These are phyloP conservation scores for Polyporus arcularius DNA, from an alignment of 768 basidiomycete species.

Conservation along the genomic window DNA sequence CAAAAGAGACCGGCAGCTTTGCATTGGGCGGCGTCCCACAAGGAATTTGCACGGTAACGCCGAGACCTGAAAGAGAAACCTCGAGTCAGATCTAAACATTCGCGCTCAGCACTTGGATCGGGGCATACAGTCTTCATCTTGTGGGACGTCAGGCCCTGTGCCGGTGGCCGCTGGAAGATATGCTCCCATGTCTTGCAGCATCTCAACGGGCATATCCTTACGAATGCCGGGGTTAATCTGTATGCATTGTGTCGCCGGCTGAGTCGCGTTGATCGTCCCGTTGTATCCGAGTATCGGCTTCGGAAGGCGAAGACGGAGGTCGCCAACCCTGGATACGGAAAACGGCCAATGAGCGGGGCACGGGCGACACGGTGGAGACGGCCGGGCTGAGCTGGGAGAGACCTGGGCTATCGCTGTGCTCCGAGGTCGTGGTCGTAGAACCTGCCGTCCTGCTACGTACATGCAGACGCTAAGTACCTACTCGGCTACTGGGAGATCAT, in stretches of 20 bases:
- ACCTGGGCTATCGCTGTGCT: no score
- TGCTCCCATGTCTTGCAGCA: conserved; percentile 38
- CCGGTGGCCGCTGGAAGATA: background rate
- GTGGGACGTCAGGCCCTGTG: conserved; percentile 29
- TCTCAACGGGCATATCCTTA: conserved; percentile 43
- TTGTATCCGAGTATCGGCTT: background rate
- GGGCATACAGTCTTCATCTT: conserved; percentile 1
- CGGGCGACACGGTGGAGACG: no score
- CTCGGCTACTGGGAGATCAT: no score
- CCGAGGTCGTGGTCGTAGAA: no score
- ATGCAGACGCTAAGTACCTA: no score
- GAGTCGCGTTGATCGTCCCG: conserved; percentile 7
- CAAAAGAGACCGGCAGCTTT: conserved; percentile 54
- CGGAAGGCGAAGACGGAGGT: conserved; percentile 23
- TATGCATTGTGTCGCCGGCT: conserved; percentile 26
- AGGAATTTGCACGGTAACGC: conserved; percentile 46
- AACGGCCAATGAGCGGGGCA: no score
- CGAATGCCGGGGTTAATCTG: conserved; percentile 11
- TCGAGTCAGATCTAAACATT: background rate
- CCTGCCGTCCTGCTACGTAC: no score
- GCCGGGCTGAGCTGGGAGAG: no score
- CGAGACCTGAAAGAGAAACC: conserved; percentile 37
- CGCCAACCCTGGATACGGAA: background rate
- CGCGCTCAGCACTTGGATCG: background rate
- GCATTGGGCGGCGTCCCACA: conserved; percentile 27